These are phyloP conservation scores for Eucalyptus curtisii DNA, from an alignment of 345 rosid species.

Conservation along the genomic window DNA sequence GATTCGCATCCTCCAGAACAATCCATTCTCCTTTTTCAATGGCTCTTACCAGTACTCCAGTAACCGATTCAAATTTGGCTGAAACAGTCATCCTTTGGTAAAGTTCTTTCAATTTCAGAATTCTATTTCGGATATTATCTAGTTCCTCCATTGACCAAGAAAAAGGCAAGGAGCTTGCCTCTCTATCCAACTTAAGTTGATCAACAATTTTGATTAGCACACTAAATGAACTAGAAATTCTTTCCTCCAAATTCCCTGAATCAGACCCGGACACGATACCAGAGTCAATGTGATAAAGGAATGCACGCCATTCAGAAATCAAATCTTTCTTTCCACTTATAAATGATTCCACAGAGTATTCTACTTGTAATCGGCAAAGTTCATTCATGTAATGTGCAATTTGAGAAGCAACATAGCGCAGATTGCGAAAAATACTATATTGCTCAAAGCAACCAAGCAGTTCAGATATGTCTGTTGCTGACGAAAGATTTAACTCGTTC, in stretches of 20 bases:
- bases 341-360: conserved; percentile 26
- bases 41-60: conserved; percentile 73
- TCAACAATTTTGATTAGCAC: conserved; percentile 36
- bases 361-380: conserved; percentile 44
- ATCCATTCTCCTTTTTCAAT: conserved; percentile 97
- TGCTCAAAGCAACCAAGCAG: conserved; percentile 97
- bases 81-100: conserved; percentile 25
- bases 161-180: conserved; percentile 14
- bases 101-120: conserved; percentile 45
- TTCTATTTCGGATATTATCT: conserved; percentile 25
- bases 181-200: conserved; percentile 31
- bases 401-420: conserved; percentile 44
- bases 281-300: conserved; percentile 30
- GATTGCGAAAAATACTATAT: conserved; percentile 64
- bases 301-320: conserved; percentile 54
- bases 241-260: conserved; percentile 6
- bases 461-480: conserved; percentile 91
- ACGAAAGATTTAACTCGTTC: conserved; percentile 75
- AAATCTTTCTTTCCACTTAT: conserved; percentile 24
- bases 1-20: conserved; percentile 85
- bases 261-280: conserved; percentile 19
- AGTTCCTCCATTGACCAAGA: conserved; percentile 47
- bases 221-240: conserved; percentile 25
- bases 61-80: conserved; percentile 92
- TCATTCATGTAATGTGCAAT: conserved; percentile 54